Evolutionary conservation across 1,284 basidiomycete species (phyloP).

Genomic region (Irpex sp.): DNA sequence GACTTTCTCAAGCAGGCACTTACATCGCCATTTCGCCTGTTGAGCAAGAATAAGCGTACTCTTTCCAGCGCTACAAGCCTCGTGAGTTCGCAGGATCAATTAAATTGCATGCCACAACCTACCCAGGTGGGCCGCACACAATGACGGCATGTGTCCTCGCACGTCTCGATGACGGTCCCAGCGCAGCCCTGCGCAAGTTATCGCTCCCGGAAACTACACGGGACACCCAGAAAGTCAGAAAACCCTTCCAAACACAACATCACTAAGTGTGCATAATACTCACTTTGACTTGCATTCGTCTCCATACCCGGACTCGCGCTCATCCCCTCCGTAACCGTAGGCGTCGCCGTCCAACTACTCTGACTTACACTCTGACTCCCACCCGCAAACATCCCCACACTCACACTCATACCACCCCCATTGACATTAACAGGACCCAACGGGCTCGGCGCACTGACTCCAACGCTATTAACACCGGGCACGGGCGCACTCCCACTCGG

Average conservation of each 20-base stretch:
- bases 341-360: neutral
- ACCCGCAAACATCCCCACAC: neutral
- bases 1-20: constrained; percentile 15
- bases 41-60: constrained; percentile 64
- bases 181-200: constrained; percentile 39
- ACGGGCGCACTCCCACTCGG: constrained; percentile 6
- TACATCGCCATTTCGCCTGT: constrained; percentile 69
- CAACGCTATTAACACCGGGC: neutral
- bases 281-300: constrained; percentile 9
- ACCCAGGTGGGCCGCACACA: constrained; percentile 65
- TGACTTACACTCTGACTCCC: neutral
- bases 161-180: constrained; percentile 36
- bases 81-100: constrained; percentile 2
- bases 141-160: constrained; percentile 57
- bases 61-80: constrained; percentile 53
- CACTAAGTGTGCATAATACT: neutral
- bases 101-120: constrained; percentile 16
- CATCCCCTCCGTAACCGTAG: neutral
- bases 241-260: neutral
- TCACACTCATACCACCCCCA: neutral
- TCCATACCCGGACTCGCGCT: constrained; percentile 2
- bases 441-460: constrained; percentile 5
- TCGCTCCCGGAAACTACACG: constrained; percentile 29
- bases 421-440: neutral
- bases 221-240: constrained; percentile 20